phyloP scores from a whole-genome alignment of 768 basidiomycete species.

The Amanita thiersii region DNA sequence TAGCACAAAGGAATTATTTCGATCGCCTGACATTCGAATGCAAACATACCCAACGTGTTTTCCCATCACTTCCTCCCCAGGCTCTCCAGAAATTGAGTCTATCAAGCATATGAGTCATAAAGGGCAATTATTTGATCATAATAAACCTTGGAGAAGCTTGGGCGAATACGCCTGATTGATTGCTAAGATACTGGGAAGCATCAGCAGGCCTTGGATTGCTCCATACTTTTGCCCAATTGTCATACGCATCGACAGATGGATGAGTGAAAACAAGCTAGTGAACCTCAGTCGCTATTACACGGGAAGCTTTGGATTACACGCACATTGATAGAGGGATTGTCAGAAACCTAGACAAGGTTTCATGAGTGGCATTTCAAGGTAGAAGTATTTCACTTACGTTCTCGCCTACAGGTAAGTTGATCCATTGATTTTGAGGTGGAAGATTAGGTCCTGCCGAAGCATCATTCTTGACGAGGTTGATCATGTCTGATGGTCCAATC shows the following conservation, averaged over 20 bases:
- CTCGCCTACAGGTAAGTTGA: constrained; percentile 51
- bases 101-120: not conserved
- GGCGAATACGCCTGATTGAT: constrained; percentile 48
- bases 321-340: constrained; percentile 60
- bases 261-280: constrained; percentile 53
- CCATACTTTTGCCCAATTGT: constrained; percentile 61
- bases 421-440: constrained; percentile 41
- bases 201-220: constrained; percentile 45
- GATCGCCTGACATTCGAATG: not conserved
- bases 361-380: not conserved
- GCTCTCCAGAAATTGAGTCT: constrained; percentile 61
- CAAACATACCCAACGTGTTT: constrained; percentile 37
- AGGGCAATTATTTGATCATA: not conserved
- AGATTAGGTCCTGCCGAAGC: constrained; percentile 36
- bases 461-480: constrained; percentile 38
- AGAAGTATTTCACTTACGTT: constrained; percentile 23
- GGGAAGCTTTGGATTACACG: constrained; percentile 12
- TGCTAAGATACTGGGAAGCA: constrained; percentile 41
- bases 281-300: not conserved
- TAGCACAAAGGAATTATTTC: constrained; percentile 13
- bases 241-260: constrained; percentile 52
- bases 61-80: constrained; percentile 34
- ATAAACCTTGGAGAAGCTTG: constrained; percentile 43
- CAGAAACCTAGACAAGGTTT: constrained; percentile 28
- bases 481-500: constrained; percentile 54